Base-by-base conservation (phyloP, 1,284 basidiomycete genomes). In the Ceratobasidium sp. region DNA sequence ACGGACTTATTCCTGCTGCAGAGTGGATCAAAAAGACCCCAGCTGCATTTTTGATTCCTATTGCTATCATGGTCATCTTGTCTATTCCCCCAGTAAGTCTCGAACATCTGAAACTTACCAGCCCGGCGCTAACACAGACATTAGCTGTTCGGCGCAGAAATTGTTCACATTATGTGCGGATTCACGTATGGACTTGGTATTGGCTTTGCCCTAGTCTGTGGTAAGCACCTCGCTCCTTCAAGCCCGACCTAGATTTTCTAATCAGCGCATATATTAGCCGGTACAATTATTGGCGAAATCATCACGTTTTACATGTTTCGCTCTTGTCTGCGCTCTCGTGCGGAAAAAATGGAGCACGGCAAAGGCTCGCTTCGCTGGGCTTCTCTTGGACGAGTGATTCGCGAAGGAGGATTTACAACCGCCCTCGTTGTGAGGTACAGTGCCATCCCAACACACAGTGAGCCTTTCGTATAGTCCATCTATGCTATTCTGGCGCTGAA, bases 1-100 rank as follows among this genome's bases (percentile, higher is more conserved):
- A 28, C 14, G 55, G 41, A 13, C 67, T 70, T n/a, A 28, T 50
- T 41, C 67, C 67, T 32, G 67, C 67, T 6, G 67, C 67, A 1
- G 23, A 50, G 26, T 70, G 67, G 67, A 44, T 70, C 11, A 58
- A 47, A 30, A 70, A 70, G 18, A 44, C 67, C 16, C 67, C 67
- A n/a, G 67, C 67, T 59, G 67, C 54, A 46, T 70, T 38, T 41
- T 44, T 70, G 55, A 70, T 70, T 32, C 67, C 67, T 1, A 70
- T 70, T 14, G 41, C 55, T 3, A 21, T 70, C 21, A 41, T 70
- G 1, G 55, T 59, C 21, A 46, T 70, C 43, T 70, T 70, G 30
- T 70, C 67, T 4, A 59, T 70, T n/a, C 67, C 67, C 47, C 67
- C 67, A 11, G 67, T 70, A 41, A 67, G 64, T 44, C 35, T 38